Base-by-base conservation (phyloP, 331 rosid genomes). In the Malus hybrid region DNA sequence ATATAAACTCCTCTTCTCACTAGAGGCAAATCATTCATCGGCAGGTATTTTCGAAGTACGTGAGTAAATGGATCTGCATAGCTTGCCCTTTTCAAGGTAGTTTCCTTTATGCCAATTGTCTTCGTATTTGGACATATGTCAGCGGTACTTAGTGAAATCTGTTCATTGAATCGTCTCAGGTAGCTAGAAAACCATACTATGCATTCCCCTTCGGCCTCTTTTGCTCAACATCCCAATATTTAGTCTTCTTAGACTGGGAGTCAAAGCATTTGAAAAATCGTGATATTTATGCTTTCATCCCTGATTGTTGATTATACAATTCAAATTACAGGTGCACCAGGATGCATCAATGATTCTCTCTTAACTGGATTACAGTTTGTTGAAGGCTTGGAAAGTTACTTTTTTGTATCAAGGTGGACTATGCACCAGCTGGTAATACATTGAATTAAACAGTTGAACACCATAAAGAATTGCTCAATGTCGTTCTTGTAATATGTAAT, bases 391-490 rank as follows among this genome's bases (percentile, higher is more conserved):
- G 84, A 86, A 83, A 88, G 95, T 86, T 78, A 78, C 66, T 85
- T 94, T 87, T 94, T 90, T 74, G 95, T 94, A 74, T 86, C 93
- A 82, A 87, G 97, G 87, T 94, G 99, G 99, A 85, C 90, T 12
- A 88, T 94, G 88, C 97, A 94, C 87, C 99, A 94, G 85, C 91
- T 94, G 95, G 99, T 94, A 92, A 77, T 73, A 80, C 74, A 74
- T 73, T 72, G 60, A 48, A 32, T 69, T 84, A 62, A 28, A 31
- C 67, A 28, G 2, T 39, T 36, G 32, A 67, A 67, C 54, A 36
- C 54, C 55, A 67, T 39, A 6, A 39, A 67, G 44, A 20, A 67
- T 39, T 36, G 27, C 54, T 36, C 55, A 1, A 4, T 14, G 69
- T 6, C 15, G 18, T 67, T 39, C 50, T 36, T 20, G 31, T 11